Evolutionary conservation across 345 rosid genomes (phyloP).

Genomic region (Abelmoschus esculentus): DNA sequence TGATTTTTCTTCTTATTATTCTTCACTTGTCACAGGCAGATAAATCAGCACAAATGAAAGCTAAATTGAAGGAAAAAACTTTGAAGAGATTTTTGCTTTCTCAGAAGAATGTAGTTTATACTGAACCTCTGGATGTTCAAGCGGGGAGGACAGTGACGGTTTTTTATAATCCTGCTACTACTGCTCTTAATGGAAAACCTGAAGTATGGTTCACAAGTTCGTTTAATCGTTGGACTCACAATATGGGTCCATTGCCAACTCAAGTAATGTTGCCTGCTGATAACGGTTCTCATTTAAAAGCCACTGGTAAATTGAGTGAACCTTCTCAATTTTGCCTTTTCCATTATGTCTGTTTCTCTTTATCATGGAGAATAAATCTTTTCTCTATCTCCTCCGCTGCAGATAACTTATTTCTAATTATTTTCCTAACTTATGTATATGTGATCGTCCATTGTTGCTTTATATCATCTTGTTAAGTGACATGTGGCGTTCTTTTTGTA

Average conservation of each 20-base stretch:
- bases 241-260: slow-evolving; percentile 63
- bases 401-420: not conserved
- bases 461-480: not conserved
- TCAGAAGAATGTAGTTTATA: slow-evolving; percentile 73
- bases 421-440: not conserved
- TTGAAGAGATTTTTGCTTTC: slow-evolving; percentile 72
- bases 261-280: slow-evolving; percentile 64
- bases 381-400: not conserved
- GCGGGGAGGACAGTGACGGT: slow-evolving; percentile 69
- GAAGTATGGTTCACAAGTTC: slow-evolving; percentile 92
- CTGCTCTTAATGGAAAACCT: slow-evolving; percentile 70
- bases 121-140: slow-evolving; percentile 74
- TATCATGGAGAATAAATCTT: not conserved
- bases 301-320: slow-evolving; percentile 43
- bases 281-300: slow-evolving; percentile 46
- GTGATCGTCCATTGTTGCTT: not conserved
- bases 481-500: not conserved
- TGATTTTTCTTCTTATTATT: slow-evolving; percentile 8
- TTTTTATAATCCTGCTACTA: slow-evolving; percentile 73
- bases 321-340: not conserved
- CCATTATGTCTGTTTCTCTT: not conserved
- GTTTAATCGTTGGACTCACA: slow-evolving; percentile 89
- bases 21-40: slow-evolving; percentile 43
- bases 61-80: slow-evolving; percentile 62
- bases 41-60: slow-evolving; percentile 59